Evolutionary conservation across 495 filamentous ascomycete genomes (phyloP).

Genomic region (Penicillium samsonianum): DNA sequence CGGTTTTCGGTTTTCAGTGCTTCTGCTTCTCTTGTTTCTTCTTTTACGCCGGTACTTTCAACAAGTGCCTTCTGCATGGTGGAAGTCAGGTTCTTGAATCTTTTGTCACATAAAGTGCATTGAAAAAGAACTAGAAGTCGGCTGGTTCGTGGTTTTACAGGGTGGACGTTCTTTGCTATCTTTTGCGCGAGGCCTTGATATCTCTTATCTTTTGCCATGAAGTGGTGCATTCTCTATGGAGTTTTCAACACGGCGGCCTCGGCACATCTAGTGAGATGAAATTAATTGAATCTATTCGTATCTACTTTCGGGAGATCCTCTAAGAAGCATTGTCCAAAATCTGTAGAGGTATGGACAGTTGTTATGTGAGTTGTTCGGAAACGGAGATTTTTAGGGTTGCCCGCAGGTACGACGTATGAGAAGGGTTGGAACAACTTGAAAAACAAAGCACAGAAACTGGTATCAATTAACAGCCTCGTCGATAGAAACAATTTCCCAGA

Average conservation of each 20-base stretch:
- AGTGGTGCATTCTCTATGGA: neutral
- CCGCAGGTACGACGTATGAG: neutral
- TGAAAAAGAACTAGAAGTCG: neutral
- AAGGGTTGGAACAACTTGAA: neutral
- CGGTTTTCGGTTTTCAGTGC: neutral
- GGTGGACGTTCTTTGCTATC: neutral
- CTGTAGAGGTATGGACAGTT: neutral
- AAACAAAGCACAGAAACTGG: slow-evolving; percentile 17
- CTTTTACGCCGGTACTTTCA: neutral
- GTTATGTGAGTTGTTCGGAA: neutral
- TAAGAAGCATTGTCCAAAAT: neutral
- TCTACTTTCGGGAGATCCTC: neutral
- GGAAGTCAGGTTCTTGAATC: neutral
- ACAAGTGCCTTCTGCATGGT: neutral
- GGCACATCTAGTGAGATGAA: neutral
- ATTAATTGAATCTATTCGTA: neutral
- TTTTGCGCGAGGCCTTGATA: neutral
- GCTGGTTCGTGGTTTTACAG: neutral
- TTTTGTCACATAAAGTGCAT: neutral
- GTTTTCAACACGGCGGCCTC: neutral
- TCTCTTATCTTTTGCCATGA: neutral
- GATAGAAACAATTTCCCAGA: neutral
- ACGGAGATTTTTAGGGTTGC: neutral
- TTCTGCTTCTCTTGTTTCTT: neutral
- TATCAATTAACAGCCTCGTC: slow-evolving; percentile 24